These are phyloP conservation scores for Mallotus repandus DNA, from an alignment of 441 rosid genomes.

Conservation along the genomic window DNA sequence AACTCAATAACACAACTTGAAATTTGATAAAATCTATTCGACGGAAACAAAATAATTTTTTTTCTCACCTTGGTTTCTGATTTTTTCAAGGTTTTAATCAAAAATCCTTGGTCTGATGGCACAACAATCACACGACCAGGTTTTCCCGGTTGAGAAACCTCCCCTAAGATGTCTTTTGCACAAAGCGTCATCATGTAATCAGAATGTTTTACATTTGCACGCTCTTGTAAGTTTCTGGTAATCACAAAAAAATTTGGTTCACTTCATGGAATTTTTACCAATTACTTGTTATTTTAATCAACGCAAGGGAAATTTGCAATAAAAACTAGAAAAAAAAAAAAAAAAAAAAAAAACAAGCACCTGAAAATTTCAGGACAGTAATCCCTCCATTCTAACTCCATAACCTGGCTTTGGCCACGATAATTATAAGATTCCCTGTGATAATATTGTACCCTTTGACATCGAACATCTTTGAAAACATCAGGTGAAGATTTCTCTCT, in stretches of 20 bases:
- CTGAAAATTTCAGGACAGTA: constrained; percentile 59
- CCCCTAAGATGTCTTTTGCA: constrained; percentile 40
- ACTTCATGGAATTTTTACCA: too few relatives aligned
- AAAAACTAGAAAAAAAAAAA: too few relatives aligned
- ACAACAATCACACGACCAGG: constrained; percentile 35
- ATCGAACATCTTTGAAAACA: constrained; percentile 31
- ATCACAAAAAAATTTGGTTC: too few relatives aligned
- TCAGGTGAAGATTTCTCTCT: constrained; percentile 23
- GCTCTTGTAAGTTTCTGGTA: constrained; percentile 42
- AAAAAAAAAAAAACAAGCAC: constrained; percentile 16
- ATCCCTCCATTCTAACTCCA: constrained; percentile 53
- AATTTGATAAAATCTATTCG: too few relatives aligned
- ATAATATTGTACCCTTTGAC: constrained; percentile 31
- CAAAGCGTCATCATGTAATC: constrained; percentile 47
- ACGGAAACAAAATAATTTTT: not conserved
- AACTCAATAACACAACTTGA: too few relatives aligned
- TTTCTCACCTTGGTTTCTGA: constrained; percentile 48
- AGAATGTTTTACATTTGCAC: constrained; percentile 38
- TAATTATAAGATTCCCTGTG: constrained; percentile 2
- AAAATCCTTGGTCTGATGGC: constrained; percentile 39
- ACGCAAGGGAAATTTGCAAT: too few relatives aligned
- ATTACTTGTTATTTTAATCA: too few relatives aligned
- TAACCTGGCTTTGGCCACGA: constrained; percentile 17
- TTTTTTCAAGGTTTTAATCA: constrained; percentile 47
- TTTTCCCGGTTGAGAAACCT: constrained; percentile 38